Conservation (phyloP, 2,329 filamentous ascomycete species). For the Kalmusia sp. region DNA sequence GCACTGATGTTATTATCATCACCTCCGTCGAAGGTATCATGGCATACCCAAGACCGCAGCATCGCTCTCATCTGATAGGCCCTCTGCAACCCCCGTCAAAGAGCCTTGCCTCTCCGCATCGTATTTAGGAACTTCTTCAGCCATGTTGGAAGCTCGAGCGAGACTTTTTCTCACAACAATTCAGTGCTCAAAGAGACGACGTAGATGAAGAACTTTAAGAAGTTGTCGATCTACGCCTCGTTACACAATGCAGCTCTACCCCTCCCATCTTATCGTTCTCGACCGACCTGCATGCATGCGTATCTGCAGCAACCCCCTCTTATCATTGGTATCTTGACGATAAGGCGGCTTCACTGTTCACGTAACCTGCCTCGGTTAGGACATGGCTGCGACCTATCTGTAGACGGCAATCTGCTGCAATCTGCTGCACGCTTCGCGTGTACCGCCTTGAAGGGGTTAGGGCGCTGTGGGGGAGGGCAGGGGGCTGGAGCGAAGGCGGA, state of each 20-base stretch:
- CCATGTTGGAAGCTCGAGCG: slow-evolving; percentile 5
- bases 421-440: neutral
- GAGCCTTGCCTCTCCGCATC: slow-evolving; percentile 22
- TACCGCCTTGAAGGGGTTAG: neutral
- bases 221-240: neutral
- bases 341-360: neutral
- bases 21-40: neutral
- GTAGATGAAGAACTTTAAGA: too few relatives aligned
- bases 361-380: neutral
- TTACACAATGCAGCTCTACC: neutral
- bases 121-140: slow-evolving; percentile 14
- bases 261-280: neutral
- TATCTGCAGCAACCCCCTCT: slow-evolving; percentile 1
- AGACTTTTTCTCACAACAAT: neutral
- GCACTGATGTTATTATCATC: neutral
- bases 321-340: neutral
- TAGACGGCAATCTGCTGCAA: too few relatives aligned
- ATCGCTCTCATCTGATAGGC: slow-evolving; percentile 47
- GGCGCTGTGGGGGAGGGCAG: neutral
- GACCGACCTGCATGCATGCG: slow-evolving; percentile 3
- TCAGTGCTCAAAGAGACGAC: neutral
- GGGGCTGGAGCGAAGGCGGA: neutral
- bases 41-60: slow-evolving; percentile 48
- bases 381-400: neutral
- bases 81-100: slow-evolving; percentile 23